Evolutionary conservation across 768 basidiomycete species (phyloP).

Genomic region (Rhizopogon vulgaris): DNA sequence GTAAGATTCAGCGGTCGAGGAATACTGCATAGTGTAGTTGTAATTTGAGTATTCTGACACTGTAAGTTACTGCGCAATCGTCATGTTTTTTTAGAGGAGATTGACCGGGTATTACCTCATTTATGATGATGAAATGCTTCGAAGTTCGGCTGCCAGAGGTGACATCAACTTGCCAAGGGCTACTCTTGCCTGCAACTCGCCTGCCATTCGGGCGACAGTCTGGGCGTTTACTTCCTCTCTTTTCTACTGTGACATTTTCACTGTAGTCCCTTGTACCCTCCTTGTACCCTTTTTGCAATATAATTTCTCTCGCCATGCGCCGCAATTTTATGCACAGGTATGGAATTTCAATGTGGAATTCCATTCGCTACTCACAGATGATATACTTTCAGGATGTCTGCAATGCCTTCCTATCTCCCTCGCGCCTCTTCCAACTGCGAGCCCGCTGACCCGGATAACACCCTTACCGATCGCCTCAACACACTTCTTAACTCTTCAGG

Average conservation of each 20-base stretch:
- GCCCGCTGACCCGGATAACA: conserved; percentile 52
- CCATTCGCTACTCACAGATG: background rate
- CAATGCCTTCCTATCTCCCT: conserved; percentile 2
- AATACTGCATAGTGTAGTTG: too few species aligned
- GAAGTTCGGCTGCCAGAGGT: too few species aligned
- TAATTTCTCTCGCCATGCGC: conserved; percentile 10
- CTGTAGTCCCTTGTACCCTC: background rate
- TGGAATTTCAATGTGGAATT: background rate
- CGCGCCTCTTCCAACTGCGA: conserved; percentile 18
- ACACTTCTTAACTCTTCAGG: conserved; percentile 59
- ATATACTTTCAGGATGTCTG: background rate
- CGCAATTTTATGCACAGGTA: conserved; percentile 7
- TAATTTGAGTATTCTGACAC: too few species aligned
- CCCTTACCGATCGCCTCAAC: conserved; percentile 61
- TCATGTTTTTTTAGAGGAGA: too few species aligned
- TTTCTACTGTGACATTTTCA: background rate
- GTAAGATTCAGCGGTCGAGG: too few species aligned
- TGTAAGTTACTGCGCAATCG: too few species aligned
- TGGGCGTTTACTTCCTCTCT: background rate
- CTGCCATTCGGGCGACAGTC: too few species aligned
- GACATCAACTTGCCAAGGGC: too few species aligned
- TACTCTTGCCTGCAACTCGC: too few species aligned
- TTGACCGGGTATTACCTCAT: too few species aligned
- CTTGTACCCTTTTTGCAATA: background rate
- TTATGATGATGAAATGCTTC: too few species aligned